Evolutionary conservation across 257 asterid genomes (phyloP).

Genomic region (Nicotiana benthamiana): DNA sequence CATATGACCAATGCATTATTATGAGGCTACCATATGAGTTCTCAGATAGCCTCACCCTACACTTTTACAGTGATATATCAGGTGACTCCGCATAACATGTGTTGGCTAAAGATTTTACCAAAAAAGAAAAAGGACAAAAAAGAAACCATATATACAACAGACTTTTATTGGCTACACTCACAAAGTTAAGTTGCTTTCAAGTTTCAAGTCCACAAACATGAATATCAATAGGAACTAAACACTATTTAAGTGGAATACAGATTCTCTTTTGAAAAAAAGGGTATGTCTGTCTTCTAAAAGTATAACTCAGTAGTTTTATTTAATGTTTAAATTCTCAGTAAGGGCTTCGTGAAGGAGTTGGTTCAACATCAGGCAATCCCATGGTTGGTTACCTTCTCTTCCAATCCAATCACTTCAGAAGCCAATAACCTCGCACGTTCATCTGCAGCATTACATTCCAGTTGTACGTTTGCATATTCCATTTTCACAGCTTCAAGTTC

Average conservation of each 20-base stretch:
- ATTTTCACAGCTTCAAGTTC: constrained; percentile 71
- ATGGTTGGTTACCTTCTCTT: constrained; percentile 68
- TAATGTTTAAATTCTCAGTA: background rate
- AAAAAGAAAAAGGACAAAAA: background rate
- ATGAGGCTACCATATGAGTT: background rate
- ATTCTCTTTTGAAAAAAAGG: background rate
- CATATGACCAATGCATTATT: background rate
- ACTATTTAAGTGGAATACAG: background rate
- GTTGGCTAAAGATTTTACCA: background rate
- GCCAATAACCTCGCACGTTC: constrained; percentile 95
- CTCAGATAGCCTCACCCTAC: background rate
- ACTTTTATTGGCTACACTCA: background rate
- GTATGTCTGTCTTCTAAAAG: background rate
- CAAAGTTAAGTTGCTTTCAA: background rate
- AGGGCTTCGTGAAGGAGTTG: background rate
- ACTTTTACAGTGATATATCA: background rate
- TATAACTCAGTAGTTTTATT: background rate
- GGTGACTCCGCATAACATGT: background rate
- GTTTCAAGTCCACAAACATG: background rate
- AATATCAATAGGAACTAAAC: background rate
- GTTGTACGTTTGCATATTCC: constrained; percentile 65
- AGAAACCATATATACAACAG: background rate
- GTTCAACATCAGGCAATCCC: background rate
- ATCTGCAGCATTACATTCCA: constrained; percentile 97
- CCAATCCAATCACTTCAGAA: constrained; percentile 94